These are phyloP conservation scores for Paratinospora sagittata DNA, from an alignment of 164 flowering plant species.

Conservation along the genomic window DNA sequence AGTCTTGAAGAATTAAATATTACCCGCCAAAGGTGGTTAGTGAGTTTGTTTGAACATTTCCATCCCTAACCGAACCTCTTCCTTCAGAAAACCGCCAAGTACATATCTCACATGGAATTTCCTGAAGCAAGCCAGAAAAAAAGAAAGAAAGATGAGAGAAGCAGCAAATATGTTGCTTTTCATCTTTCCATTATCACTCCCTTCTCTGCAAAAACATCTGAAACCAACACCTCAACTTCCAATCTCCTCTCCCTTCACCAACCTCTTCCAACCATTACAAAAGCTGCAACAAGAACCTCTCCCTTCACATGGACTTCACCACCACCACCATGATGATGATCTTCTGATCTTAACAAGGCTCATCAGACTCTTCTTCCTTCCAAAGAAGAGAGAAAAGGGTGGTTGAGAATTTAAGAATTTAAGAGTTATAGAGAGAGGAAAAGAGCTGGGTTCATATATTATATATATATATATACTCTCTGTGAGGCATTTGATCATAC, in stretches of 20 bases:
- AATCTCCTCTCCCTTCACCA: conserved; percentile 20
- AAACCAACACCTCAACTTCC: conserved; percentile 61
- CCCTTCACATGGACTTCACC: conserved; percentile 9
- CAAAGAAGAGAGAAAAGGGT: not conserved
- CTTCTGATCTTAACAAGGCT: not conserved
- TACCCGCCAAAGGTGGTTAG: conserved; percentile 14
- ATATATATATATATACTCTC: too few species aligned
- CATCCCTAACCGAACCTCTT: conserved; percentile 42
- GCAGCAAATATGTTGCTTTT: conserved; percentile 42
- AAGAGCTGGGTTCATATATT: too few species aligned
- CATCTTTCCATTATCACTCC: conserved; percentile 35
- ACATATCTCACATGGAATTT: conserved; percentile 15
- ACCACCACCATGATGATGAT: not conserved
- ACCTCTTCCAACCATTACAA: conserved; percentile 29
- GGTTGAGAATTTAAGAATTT: not conserved
- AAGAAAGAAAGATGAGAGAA: not conserved
- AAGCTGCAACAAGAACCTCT: conserved; percentile 17
- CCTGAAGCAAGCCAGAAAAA: not conserved
- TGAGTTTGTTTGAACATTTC: conserved; percentile 29
- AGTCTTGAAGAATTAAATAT: not conserved
- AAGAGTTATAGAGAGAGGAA: too few species aligned
- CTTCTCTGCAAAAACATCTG: conserved; percentile 17
- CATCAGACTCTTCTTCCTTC: not conserved
- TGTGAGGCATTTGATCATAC: too few species aligned
- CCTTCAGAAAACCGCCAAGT: conserved; percentile 54